These are phyloP conservation scores for Letharia columbiana DNA, from an alignment of 495 filamentous ascomycete species.

Conservation along the genomic window DNA sequence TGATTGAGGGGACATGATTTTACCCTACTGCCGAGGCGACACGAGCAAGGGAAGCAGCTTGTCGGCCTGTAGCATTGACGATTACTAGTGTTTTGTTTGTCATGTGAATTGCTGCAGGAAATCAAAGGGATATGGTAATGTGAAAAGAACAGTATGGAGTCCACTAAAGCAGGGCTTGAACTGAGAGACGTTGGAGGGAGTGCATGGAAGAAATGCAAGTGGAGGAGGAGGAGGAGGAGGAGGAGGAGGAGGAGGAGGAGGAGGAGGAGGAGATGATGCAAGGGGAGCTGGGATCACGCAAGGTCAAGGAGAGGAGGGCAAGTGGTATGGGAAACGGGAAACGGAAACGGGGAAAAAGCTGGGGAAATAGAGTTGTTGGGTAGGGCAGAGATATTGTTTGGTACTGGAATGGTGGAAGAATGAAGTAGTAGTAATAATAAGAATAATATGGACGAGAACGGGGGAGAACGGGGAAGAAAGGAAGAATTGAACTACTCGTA, in stretches of 20 bases:
- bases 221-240: not conserved
- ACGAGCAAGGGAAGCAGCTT: constrained; percentile 86
- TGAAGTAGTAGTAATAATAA: no score
- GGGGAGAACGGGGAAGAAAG: not conserved
- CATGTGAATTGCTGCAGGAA: constrained; percentile 32
- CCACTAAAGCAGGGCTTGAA: not conserved
- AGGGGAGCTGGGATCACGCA: not conserved
- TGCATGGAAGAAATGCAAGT: not conserved
- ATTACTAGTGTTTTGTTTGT: constrained; percentile 74
- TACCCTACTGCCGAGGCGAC: constrained; percentile 79
- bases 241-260: no score
- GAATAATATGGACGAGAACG: no score
- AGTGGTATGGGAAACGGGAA: not conserved
- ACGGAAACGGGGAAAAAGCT: not conserved
- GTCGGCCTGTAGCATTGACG: constrained; percentile 86
- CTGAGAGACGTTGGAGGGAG: not conserved
- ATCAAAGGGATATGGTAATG: not conserved
- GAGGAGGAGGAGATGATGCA: no score
- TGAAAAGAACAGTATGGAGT: not conserved
- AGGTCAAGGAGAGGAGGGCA: not conserved
- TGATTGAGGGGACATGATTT: not conserved
- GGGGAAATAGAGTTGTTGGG: not conserved
- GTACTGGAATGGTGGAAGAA: not conserved
- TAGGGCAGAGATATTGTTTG: not conserved
- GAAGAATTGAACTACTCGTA: not conserved